Evolutionary conservation across 2,329 filamentous ascomycete genomes (phyloP).

Genomic region (Penicillium sp.): DNA sequence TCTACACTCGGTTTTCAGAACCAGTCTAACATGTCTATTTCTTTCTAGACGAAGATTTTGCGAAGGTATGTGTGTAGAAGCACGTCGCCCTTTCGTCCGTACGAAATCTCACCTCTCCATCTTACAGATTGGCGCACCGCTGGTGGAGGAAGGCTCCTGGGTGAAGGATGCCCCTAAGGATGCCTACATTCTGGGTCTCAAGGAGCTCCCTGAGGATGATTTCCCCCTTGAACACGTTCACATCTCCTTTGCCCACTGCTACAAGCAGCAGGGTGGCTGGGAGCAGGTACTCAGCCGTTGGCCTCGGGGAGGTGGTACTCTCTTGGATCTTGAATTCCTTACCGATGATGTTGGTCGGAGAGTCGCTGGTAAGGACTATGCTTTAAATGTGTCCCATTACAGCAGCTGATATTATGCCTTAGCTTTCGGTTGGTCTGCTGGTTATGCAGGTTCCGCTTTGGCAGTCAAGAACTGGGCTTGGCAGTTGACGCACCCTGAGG

Average conservation of each 20-base stretch:
- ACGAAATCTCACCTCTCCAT: no score
- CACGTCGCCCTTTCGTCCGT: no score
- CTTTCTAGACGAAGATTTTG: constrained; percentile 33
- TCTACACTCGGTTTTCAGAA: no score
- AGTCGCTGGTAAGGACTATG: constrained; percentile 33
- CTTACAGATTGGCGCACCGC: constrained; percentile 51
- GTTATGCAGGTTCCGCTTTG: constrained; percentile 63
- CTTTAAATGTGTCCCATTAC: no score
- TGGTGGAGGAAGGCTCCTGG: constrained; percentile 62
- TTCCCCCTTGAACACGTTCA: constrained; percentile 63
- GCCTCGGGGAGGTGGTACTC: constrained; percentile 62
- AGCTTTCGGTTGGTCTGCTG: constrained; percentile 57
- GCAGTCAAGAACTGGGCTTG: constrained; percentile 74
- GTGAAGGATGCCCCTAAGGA: constrained; percentile 54
- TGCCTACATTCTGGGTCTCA: constrained; percentile 65
- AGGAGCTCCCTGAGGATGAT: constrained; percentile 66
- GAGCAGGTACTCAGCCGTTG: constrained; percentile 68
- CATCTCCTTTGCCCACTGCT: constrained; percentile 65
- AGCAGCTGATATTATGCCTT: background rate
- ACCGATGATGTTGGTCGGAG: constrained; percentile 60
- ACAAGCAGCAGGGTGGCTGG: constrained; percentile 71
- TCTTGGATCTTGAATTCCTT: constrained; percentile 83
- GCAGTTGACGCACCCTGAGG: constrained; percentile 64
- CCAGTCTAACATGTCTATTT: no score
- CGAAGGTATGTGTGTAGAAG: constrained; percentile 31